A percentile compares a stretch with the other conserved stretches of the same genome.
Evolutionary conservation across 805 yeast genomes (phyloP).

Genomic region (Metschnikowia continentalis): DNA sequence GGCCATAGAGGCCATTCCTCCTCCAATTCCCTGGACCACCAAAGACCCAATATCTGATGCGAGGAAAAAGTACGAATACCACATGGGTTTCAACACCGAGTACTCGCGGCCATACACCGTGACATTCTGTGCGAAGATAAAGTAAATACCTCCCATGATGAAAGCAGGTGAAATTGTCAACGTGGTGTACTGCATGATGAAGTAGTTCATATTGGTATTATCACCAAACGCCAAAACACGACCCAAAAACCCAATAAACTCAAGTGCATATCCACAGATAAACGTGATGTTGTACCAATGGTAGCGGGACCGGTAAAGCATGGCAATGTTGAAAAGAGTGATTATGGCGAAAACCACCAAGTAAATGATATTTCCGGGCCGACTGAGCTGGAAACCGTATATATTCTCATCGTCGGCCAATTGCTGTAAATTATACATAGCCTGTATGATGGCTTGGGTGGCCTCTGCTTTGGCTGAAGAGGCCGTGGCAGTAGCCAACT

Average conservation of each 20-base stretch:
- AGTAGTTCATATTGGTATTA: constrained; percentile 19
- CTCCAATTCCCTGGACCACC: constrained; percentile 38
- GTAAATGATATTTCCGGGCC: constrained; percentile 32
- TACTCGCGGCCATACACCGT: constrained; percentile 36
- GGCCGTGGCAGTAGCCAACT: constrained; percentile 37
- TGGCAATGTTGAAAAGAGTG: constrained; percentile 21
- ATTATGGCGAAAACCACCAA: constrained; percentile 24
- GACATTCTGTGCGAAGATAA: constrained; percentile 38
- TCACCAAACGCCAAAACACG: constrained; percentile 30
- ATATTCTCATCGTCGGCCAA: constrained; percentile 22
- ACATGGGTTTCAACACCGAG: constrained; percentile 38
- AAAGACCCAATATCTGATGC: constrained; percentile 35
- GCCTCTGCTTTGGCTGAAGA: constrained; percentile 23
- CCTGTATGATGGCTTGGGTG: constrained; percentile 23
- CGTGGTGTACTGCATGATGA: constrained; percentile 30
- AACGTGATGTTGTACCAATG: constrained; percentile 39
- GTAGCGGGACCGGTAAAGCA: constrained; percentile 32
- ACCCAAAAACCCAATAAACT: constrained; percentile 37
- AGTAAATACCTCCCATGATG: constrained; percentile 41
- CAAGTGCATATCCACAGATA: constrained; percentile 32
- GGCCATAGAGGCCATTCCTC: constrained; percentile 33
- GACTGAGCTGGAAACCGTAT: constrained; percentile 22
- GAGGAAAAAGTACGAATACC: constrained; percentile 42
- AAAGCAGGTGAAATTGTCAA: constrained; percentile 42
- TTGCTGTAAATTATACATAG: constrained; percentile 4